Evolutionary conservation across 768 basidiomycete genomes (phyloP), one percentile per base, ranked within the genome.

Genomic region (Leccinum truebloodii): DNA sequence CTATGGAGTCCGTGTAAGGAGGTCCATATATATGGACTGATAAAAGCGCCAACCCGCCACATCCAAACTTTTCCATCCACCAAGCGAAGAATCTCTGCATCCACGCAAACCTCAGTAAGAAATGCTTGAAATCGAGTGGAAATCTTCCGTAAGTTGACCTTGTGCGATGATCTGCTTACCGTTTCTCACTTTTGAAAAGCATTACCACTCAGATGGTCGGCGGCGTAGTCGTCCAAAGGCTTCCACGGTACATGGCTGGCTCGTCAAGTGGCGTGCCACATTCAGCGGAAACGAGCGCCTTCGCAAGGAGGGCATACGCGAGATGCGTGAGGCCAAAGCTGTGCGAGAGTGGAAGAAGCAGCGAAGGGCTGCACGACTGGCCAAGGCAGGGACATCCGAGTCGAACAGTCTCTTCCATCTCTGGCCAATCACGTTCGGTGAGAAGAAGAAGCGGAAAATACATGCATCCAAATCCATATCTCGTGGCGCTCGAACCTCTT

Each of bases 231-330:
- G 78, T 34, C 81, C 82, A 46, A 86, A 82, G 57, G 69, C 78
- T n/a, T 81, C 80, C 6, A 80, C 81, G 12, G 80, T 89, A 72
- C 89, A 91, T 64, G 89, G 89, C 34, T 91, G 89, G 88, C 77
- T 90, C 60, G 84, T 86, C n/a, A 91, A 90, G 73, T 82, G 86
- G 83, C 81, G 89, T 61, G 89, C 88, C 26, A 90, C 89, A 13
- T 77, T 90, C 34, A 69, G 80, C 34, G 88, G 87, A 37, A 79
- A 88, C 67, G 88, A 90, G 68, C 67, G 63, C 20, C 74, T 87
- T 52, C 80, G 88, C 62, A 81, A 76, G 72, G 83, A 84, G 78
- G 89, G 89, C 51, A 89, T 90, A 71, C 78, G 78, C 55, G 89
- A 91, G 73, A 90, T 90, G 86, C 77, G 76, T 54, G 81, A 81